These are phyloP conservation scores for Calcarisporium arbuscula DNA, from an alignment of 2,329 filamentous ascomycete genomes.

Conservation along the genomic window DNA sequence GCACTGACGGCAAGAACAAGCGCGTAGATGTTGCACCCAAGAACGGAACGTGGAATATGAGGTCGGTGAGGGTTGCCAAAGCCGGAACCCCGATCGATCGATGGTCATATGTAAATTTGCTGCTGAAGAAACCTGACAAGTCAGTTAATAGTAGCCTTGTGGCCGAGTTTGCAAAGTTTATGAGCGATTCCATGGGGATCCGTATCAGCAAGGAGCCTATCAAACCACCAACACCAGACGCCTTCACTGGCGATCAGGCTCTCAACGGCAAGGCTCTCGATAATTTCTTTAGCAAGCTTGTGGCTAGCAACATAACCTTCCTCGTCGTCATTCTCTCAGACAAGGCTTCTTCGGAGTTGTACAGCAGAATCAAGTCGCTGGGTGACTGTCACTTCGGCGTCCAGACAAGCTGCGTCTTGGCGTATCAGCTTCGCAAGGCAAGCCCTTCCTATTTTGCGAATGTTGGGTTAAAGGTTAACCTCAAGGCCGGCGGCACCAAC, in stretches of 20 bases:
- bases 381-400: conserved; percentile 64
- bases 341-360: conserved; percentile 45
- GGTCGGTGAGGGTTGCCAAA: conserved; percentile 46
- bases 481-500: conserved; percentile 70
- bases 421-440: conserved; percentile 26
- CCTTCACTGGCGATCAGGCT: conserved; percentile 6
- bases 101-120: conserved; percentile 46
- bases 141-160: conserved; percentile 17
- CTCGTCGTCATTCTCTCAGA: conserved; percentile 55
- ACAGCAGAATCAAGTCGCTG: conserved; percentile 60
- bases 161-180: conserved; percentile 27
- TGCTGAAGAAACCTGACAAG: conserved; percentile 2
- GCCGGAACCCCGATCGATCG: conserved; percentile 36
- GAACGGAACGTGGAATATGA: conserved; percentile 67
- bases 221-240: conserved; percentile 6
- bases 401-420: conserved; percentile 59
- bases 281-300: conserved; percentile 23
- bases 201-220: conserved; percentile 21
- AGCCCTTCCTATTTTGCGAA: conserved; percentile 56
- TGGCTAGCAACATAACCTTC: conserved; percentile 33
- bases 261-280: conserved; percentile 14
- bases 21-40: conserved; percentile 22
- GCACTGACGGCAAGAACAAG: conserved; percentile 15
- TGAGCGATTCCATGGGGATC: conserved; percentile 33
- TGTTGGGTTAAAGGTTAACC: conserved; percentile 71